A percentile compares a stretch with the other conserved stretches of the same genome.
phyloP scores from a whole-genome alignment of 2,329 filamentous ascomycete genomes.

The Dothideomycetes sp. region DNA sequence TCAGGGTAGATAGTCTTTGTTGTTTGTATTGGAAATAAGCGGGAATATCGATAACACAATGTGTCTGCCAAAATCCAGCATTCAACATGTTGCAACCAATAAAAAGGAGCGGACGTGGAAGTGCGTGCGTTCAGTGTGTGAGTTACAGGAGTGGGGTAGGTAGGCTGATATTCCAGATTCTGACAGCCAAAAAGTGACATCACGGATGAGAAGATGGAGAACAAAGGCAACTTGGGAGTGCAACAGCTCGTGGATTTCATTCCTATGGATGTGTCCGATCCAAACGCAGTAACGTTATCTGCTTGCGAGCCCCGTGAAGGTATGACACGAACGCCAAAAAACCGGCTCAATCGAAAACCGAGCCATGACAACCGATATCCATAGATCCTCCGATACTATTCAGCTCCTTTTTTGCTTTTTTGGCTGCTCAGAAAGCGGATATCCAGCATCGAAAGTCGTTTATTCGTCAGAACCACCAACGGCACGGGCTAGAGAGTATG shows the following conservation, averaged over 20 bases:
- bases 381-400: neutral
- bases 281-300: neutral
- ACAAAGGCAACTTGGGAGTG: too few species aligned
- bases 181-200: too few species aligned
- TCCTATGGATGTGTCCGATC: neutral
- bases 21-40: neutral
- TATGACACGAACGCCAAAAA: neutral
- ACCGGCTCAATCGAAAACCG: neutral
- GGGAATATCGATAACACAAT: neutral
- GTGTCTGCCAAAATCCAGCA: too few species aligned
- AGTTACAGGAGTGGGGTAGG: too few species aligned
- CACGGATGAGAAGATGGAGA: too few species aligned
- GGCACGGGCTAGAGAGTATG: neutral
- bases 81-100: too few species aligned
- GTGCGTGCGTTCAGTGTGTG: too few species aligned
- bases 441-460: neutral
- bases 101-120: too few species aligned
- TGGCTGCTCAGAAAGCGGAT: neutral
- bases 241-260: neutral
- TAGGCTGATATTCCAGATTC: too few species aligned
- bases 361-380: neutral
- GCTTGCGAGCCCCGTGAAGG: neutral
- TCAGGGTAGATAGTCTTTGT: neutral
- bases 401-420: neutral
- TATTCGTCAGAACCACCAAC: neutral